Base-by-base conservation (phyloP, 1,284 basidiomycete species). In the Coniferiporia sulphurascens region DNA sequence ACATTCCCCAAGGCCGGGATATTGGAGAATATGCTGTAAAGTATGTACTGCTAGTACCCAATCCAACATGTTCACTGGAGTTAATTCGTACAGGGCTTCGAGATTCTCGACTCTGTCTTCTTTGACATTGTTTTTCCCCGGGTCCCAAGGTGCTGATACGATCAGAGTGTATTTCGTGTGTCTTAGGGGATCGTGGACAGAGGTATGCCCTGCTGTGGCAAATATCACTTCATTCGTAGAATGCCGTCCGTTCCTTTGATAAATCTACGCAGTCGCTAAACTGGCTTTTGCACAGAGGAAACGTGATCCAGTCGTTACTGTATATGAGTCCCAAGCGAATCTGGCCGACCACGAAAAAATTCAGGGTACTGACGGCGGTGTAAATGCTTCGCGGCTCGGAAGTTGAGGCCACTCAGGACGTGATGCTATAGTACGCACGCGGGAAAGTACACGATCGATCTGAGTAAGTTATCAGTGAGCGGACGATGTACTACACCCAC, bases 301-400 rank as follows among this genome's bases (percentile, higher is more conserved):
- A 69, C 74, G 75, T 36, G 80, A 84, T 62, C 86, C 89, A 1
- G 76, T 89, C 38, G 78, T 91, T 56, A 84, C 89, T 0, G 85
- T 92, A 7, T 93, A 93, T 66, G 90, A 93, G 70, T 73, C 88
- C 0, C 86, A 87, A 66, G 86, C 90, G 6, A 92, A 90, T 63
- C 73, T 86, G 34, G 88, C 89, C 1, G 90, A 93, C 67, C 91
- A 92, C 64, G 76, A 85, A 63, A 91, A 90, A 72, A 87, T 92
- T 56, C 82, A 82, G 64, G 90, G 89, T 13, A 84, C 81, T 48
- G 83, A 86, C 53, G 60, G 60, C 7, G 56, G 49, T 17, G 34
- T 54, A 12, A 46, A 41, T 46, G 55, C 52, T 15, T 56, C 54
- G 17, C 55, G 50, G n/a, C 55, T 61, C 15, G 59, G 59, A 46